Conservation (phyloP, 805 yeast genomes). For the Kockiozyma suomiensis region DNA sequence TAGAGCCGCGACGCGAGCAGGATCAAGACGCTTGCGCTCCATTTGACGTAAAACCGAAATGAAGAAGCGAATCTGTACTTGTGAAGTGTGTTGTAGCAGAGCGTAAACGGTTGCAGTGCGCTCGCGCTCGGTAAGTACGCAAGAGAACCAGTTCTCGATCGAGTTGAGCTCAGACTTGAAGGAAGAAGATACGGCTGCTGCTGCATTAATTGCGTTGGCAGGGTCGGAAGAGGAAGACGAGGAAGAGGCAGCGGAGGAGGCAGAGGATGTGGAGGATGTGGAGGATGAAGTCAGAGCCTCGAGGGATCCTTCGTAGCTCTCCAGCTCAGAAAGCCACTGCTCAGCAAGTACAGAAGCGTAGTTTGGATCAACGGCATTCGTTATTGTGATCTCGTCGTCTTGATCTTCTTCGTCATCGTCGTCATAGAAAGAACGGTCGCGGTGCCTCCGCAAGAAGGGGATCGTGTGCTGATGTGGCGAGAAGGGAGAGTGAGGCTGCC, state of each 20-base stretch:
- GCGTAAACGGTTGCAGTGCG: conserved; percentile 46
- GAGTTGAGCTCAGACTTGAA: conserved; percentile 44
- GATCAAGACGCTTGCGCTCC: conserved; percentile 30
- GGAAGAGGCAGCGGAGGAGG: conserved; percentile 18
- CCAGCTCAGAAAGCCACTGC: conserved; percentile 43
- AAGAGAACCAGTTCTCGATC: conserved; percentile 47
- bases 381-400: conserved; percentile 4
- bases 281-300: conserved; percentile 41
- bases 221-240: conserved; percentile 26
- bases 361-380: conserved; percentile 6
- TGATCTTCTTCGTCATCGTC: conserved; percentile 1
- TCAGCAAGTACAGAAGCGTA: conserved; percentile 34
- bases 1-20: background rate
- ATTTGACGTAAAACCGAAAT: conserved; percentile 42
- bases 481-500: conserved; percentile 27
- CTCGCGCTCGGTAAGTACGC: conserved; percentile 43
- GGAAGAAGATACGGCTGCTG: conserved; percentile 38
- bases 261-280: conserved; percentile 15
- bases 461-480: background rate
- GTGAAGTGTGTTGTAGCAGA: conserved; percentile 43
- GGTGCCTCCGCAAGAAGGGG: conserved; percentile 2
- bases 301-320: conserved; percentile 39
- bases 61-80: conserved; percentile 43
- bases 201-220: conserved; percentile 26
- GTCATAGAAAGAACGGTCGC: background rate